Conservation (phyloP, 768 basidiomycete genomes). For the Amanita jacksonii region DNA sequence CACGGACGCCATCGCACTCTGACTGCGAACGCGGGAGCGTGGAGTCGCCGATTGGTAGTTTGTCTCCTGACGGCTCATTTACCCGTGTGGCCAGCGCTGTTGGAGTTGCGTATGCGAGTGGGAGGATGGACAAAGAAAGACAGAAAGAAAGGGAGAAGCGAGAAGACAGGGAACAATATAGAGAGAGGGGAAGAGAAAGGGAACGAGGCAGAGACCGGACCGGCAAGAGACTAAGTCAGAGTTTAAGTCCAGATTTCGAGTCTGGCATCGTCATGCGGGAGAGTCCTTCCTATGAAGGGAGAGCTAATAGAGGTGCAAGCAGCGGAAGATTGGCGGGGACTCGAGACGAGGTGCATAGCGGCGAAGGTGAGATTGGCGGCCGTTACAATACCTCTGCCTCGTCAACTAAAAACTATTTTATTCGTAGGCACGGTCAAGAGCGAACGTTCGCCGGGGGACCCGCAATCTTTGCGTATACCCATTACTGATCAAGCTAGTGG, state of each 20-base stretch:
- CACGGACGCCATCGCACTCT: slow-evolving; percentile 8
- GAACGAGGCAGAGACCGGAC: slow-evolving; percentile 11
- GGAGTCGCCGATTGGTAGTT: slow-evolving; percentile 7
- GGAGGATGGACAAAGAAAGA: slow-evolving; percentile 5
- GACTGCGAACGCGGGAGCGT: slow-evolving; percentile 1
- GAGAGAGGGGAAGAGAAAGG: slow-evolving; percentile 9
- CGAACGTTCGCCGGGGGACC: not conserved
- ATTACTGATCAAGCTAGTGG: not conserved
- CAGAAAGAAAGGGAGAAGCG: slow-evolving; percentile 12
- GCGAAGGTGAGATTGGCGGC: not conserved
- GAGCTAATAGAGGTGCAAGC: not conserved
- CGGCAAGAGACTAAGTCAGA: slow-evolving; percentile 4
- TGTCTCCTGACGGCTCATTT: slow-evolving; percentile 8
- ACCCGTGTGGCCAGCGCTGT: slow-evolving; percentile 3
- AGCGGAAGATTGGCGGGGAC: not conserved
- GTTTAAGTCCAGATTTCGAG: slow-evolving; percentile 8
- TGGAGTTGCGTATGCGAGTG: slow-evolving; percentile 6
- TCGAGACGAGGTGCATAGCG: too few relatives aligned
- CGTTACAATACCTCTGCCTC: not conserved
- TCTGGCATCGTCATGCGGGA: slow-evolving; percentile 8
- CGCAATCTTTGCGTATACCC: not conserved
- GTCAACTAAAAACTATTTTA: not conserved
- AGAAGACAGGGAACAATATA: slow-evolving; percentile 1
- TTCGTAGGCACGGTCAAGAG: not conserved
- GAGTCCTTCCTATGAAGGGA: not conserved